A percentile compares a stretch with the other conserved stretches of the same genome.
These are phyloP conservation scores for Pythium oligandrum DNA, from an alignment of 352 stramenopile genomes.

Conservation along the genomic window DNA sequence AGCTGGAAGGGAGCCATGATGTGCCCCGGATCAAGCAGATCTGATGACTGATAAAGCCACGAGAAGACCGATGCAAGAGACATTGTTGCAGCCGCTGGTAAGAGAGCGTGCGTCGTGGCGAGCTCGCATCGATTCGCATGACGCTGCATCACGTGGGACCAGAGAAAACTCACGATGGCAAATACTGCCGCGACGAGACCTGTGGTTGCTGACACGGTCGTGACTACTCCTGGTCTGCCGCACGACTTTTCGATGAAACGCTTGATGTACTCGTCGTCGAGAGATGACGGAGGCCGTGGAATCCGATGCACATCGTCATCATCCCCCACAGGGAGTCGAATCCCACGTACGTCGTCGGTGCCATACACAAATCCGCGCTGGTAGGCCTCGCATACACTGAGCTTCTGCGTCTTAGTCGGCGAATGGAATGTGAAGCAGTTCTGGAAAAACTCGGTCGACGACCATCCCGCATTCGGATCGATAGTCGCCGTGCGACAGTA, in stretches of 20 bases:
- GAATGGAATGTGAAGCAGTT: conserved; percentile 17
- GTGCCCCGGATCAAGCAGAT: no score
- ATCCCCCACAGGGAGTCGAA: conserved; percentile 7
- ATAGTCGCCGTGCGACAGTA: conserved; percentile 17
- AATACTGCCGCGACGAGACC: no score
- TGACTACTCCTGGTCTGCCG: not conserved
- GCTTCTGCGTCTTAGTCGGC: conserved; percentile 5
- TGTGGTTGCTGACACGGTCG: no score
- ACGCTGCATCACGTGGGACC: no score
- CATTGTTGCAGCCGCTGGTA: no score
- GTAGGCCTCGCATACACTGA: conserved; percentile 21
- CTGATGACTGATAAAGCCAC: no score
- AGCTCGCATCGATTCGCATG: no score
- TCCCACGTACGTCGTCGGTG: conserved; percentile 20
- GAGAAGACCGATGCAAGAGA: no score
- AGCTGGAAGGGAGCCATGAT: no score
- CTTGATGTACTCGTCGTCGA: conserved; percentile 19
- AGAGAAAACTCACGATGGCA: no score
- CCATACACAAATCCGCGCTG: conserved; percentile 19
- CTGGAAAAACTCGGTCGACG: not conserved
- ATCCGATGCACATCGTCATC: conserved; percentile 18
- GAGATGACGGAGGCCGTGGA: conserved; percentile 13
- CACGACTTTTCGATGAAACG: conserved; percentile 22
- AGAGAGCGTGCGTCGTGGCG: no score
- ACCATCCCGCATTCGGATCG: not conserved